These are phyloP conservation scores for Wickerhamomyces sp. DNA, from an alignment of 1,139 yeast genomes.

Conservation along the genomic window DNA sequence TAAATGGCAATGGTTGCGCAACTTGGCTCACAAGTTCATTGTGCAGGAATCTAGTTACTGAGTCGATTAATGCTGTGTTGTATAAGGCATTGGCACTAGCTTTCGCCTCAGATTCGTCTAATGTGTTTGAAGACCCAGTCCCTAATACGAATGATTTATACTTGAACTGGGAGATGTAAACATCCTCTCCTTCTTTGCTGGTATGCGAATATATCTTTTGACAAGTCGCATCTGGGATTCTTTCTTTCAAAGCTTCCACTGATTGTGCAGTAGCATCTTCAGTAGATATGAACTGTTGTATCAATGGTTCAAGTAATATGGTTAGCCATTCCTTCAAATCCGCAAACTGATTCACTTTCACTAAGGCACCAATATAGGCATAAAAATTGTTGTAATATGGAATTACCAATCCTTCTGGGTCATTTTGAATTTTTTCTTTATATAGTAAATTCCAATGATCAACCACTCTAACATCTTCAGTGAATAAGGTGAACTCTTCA, in stretches of 20 bases:
- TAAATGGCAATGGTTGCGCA: background rate
- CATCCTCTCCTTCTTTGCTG: background rate
- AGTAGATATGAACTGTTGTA: conserved; percentile 5
- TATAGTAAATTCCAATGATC: conserved; percentile 10
- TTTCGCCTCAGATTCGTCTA: conserved; percentile 11
- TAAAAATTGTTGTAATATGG: conserved; percentile 8
- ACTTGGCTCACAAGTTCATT: background rate
- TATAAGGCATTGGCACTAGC: conserved; percentile 6
- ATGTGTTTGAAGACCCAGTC: conserved; percentile 6
- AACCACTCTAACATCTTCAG: conserved; percentile 5
- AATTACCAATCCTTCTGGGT: conserved; percentile 2
- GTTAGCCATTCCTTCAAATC: conserved; percentile 7
- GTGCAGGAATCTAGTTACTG: background rate
- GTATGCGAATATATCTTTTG: conserved; percentile 4
- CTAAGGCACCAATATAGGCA: conserved; percentile 13
- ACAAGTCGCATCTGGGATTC: conserved; percentile 4
- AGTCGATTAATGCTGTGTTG: conserved; percentile 1
- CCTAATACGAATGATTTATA: conserved; percentile 5
- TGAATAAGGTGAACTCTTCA: conserved; percentile 1
- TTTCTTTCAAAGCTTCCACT: conserved; percentile 3
- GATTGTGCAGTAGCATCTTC: conserved; percentile 2
- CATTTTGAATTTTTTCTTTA: conserved; percentile 1
- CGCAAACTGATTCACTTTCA: conserved; percentile 1
- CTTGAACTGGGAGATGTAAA: conserved; percentile 7
- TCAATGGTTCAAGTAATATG: conserved; percentile 13